Conservation (phyloP, 257 asterid genomes). For the Rubia yunnanensis region DNA sequence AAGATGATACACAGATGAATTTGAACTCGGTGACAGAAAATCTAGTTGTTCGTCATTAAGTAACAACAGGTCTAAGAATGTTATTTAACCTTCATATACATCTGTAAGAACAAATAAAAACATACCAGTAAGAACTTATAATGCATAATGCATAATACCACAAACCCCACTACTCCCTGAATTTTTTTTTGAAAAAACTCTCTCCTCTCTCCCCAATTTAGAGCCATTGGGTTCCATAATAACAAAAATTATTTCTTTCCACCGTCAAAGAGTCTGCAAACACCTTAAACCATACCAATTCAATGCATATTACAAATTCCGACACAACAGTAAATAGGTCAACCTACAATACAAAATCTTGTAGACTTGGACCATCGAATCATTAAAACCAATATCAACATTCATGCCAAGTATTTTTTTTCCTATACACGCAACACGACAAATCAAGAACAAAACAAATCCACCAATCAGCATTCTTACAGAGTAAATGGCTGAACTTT, state of each 20-base stretch:
- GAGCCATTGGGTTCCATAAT: background rate
- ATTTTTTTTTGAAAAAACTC: background rate
- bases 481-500: constrained; percentile 66
- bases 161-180: background rate
- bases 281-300: background rate
- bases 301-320: background rate
- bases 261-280: background rate
- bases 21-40: background rate
- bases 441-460: background rate
- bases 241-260: no score
- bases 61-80: background rate
- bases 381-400: background rate
- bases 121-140: background rate
- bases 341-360: background rate
- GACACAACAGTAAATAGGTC: background rate
- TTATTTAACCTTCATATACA: background rate
- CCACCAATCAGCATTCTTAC: constrained; percentile 37
- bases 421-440: background rate
- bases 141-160: background rate
- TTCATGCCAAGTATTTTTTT: no score
- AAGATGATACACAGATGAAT: background rate
- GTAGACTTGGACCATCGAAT: background rate
- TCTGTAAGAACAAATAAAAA: background rate
- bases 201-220: background rate
- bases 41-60: background rate